Evolutionary conservation across 345 rosid genomes (phyloP), one percentile per base, ranked within the genome.

Genomic region (Euphorbia peplus): DNA sequence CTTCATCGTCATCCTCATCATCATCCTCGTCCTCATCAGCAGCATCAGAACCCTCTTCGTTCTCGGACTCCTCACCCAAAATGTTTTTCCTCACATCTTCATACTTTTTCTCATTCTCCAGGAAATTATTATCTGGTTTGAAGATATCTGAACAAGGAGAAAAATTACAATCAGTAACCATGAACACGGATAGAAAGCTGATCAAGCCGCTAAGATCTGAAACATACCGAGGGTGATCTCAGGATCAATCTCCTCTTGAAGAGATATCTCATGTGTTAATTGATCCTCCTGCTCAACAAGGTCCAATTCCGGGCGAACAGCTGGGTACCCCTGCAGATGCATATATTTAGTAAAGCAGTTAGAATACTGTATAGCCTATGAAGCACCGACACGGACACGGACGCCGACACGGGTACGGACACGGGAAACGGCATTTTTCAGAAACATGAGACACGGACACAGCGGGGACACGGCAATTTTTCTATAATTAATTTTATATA

Each of bases 251-350:
- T 85, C 86, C 22, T 91, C 85, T 70, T 87, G 78, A 54, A 91
- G 89, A n/a, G 97, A 93, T 67, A 93, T 75, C 77, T 91, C 96
- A 62, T 93, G 97, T 2, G 97, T 85, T 66, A 89, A 71, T 15
- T 93, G 95, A 58, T 93, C 97, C 75, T 93, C 95, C 53, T 67
- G 84, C 66, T 85, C 98, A 55, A 93, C 97, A 58, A 93, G 95
- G 75, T 93, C 97, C 69, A 93, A 68, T 66, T 93, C 96, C 24
- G 96, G 95, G 68, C 91, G 95, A 86, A 90, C 97, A 37, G 98
- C 96, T 0, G 98, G 97, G 71, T 87, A 83, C 6, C 98, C 97
- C 96, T 90, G 82, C 53, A 80, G 73, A 76, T 54, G 68, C 65
- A 78, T 58, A 52, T 0, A 75, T 56, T 18, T 30, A 53, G 16